A percentile compares a stretch with the other conserved stretches of the same genome.
Evolutionary conservation across 2,329 filamentous ascomycete genomes (phyloP).

Genomic region (Neocatenulostroma microsporum): DNA sequence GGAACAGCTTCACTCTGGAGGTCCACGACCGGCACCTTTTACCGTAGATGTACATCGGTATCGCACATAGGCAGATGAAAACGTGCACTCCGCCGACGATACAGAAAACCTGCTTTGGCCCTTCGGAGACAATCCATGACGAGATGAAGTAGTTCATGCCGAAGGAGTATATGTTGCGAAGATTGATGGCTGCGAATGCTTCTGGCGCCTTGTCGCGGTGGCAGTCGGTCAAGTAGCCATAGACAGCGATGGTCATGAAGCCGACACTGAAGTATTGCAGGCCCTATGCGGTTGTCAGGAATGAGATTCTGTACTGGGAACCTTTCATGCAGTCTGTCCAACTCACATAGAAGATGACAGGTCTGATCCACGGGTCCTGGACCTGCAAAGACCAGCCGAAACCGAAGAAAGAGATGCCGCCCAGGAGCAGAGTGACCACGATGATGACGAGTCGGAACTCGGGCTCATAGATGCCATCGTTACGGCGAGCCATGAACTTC

Average conservation of each 20-base stretch:
- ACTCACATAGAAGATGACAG: constrained; percentile 11
- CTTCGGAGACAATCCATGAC: constrained; percentile 4
- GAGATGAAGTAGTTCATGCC: constrained; percentile 11
- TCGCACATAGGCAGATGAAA: constrained; percentile 6
- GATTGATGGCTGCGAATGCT: constrained; percentile 10
- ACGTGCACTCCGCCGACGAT: constrained; percentile 9
- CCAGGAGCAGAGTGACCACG: constrained; percentile 7
- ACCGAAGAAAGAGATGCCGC: constrained; percentile 12
- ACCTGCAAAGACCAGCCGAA: constrained; percentile 9
- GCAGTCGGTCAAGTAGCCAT: constrained; percentile 10
- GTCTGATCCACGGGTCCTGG: constrained; percentile 8
- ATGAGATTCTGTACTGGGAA: no score
- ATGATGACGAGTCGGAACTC: constrained; percentile 22
- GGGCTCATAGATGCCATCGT: constrained; percentile 27
- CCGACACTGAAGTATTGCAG: constrained; percentile 10
- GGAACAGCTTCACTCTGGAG: constrained; percentile 3
- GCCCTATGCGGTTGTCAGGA: no score
- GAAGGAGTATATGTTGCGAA: constrained; percentile 10
- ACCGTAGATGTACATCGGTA: constrained; percentile 9
- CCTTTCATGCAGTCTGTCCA: no score
- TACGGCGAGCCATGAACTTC: constrained; percentile 16
- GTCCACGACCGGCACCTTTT: constrained; percentile 8
- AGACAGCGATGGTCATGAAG: constrained; percentile 9
- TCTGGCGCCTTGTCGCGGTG: constrained; percentile 10
- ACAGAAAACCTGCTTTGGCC: constrained; percentile 9